phyloP scores from a whole-genome alignment of 2,329 filamentous ascomycete species.

The Dothideomycetes sp. region DNA sequence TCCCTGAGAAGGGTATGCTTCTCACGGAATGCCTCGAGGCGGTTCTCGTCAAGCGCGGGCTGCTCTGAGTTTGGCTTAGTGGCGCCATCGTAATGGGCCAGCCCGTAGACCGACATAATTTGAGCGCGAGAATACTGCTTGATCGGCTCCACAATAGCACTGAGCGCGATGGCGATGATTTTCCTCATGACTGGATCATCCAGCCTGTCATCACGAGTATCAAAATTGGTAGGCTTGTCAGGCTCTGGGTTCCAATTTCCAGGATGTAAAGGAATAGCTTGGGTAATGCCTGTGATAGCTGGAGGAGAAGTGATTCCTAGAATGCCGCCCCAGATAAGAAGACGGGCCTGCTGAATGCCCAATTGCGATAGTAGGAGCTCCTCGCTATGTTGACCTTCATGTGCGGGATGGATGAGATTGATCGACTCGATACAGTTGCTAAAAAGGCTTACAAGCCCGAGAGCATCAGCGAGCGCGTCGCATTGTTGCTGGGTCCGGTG shows the following conservation, averaged over 20 bases:
- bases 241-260: conserved; percentile 33
- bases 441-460: conserved; percentile 34
- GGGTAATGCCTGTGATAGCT: conserved; percentile 26
- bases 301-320: conserved; percentile 35
- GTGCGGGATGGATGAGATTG: conserved; percentile 32
- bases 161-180: conserved; percentile 28
- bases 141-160: conserved; percentile 35
- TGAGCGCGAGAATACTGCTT: conserved; percentile 27
- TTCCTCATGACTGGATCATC: conserved; percentile 27
- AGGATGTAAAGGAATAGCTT: conserved; percentile 33
- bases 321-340: conserved; percentile 38
- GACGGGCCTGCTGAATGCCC: conserved; percentile 35
- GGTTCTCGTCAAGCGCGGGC: conserved; percentile 31
- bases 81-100: conserved; percentile 25
- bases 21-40: conserved; percentile 35
- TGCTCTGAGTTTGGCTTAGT: conserved; percentile 26
- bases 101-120: conserved; percentile 34
- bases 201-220: conserved; percentile 28
- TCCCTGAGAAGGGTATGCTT: conserved; percentile 32
- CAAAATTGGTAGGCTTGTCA: conserved; percentile 33
- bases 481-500: background rate
- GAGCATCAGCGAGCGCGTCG: conserved; percentile 24
- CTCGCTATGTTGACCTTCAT: conserved; percentile 31
- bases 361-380: conserved; percentile 32
- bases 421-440: conserved; percentile 37